Base-by-base conservation (phyloP, 139 green algal genomes). In the Mychonastes homosphaera region DNA sequence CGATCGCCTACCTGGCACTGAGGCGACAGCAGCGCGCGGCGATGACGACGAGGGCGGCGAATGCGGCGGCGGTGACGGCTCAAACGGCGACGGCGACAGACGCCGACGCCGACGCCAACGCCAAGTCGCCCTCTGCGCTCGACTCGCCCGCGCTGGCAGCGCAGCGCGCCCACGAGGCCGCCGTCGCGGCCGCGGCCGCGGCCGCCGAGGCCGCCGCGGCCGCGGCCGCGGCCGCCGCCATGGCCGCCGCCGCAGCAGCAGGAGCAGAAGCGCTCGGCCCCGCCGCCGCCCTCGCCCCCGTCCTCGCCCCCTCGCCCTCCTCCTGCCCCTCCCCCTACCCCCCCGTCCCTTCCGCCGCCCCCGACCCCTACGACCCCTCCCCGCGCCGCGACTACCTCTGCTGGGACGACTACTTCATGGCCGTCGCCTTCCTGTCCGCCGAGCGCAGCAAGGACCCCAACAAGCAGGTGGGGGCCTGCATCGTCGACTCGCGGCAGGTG, bases 401-500 rank as follows among this genome's bases (percentile, higher is more conserved):
- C 5, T 97, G 91, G 89, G 92, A 99, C 52, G 93, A 99, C 49
- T 99, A 99, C 83, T 99, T 99, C 74, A 99, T 99, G 91, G 77
- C 87, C 0, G 60, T 99, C 21, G 92, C 92, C 0, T 95, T 97
- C 50, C 74, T 99, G 9, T 89, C 74, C 24, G 84, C 90, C 3
- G 76, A 95, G 74, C 70, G 93, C 0, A 92, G 78, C 8, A 99
- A 99, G 58, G 93, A 99, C 56, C 93, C 93, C 4, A 90, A 91
- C 71, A 95, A 95, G 71, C 93, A 98, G 85, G 87, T 95, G 1
- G 87, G 87, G 1, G 85, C 87, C 0, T 88, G 82, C 47, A 94
- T 96, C 4, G 88, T 95, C 4, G 74, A 79, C 57, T 27, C 60
- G 7, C 76, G 93, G 28, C 83, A 95, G 16, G 78, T 99, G 48